phyloP scores from a whole-genome alignment of 768 basidiomycete species.

The Lactarius trivialis region DNA sequence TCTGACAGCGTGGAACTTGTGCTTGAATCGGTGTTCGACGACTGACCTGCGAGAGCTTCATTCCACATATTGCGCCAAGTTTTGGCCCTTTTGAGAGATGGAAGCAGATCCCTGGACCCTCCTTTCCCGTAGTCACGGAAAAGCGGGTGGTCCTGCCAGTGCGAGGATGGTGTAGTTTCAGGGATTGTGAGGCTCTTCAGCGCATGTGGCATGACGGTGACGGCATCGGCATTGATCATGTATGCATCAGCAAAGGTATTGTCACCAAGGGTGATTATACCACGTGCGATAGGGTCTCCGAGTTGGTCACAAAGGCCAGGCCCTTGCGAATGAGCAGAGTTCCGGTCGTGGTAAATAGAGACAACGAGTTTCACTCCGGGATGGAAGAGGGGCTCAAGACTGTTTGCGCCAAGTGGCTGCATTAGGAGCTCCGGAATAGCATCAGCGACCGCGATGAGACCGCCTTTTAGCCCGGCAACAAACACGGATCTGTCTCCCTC shows the following conservation, averaged over 20 bases:
- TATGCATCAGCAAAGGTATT: slow-evolving; percentile 15
- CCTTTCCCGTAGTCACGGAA: slow-evolving; percentile 14
- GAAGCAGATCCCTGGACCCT: background rate
- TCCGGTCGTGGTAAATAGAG: slow-evolving; percentile 18
- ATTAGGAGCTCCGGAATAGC: slow-evolving; percentile 21
- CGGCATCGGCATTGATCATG: slow-evolving; percentile 19
- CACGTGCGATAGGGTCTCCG: slow-evolving; percentile 16
- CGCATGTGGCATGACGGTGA: background rate
- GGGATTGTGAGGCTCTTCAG: slow-evolving; percentile 1
- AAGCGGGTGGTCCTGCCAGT: slow-evolving; percentile 20
- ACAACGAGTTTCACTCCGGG: slow-evolving; percentile 17
- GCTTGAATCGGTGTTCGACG: background rate
- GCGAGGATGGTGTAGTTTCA: background rate
- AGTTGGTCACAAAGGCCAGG: slow-evolving; percentile 17
- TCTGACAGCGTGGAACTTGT: background rate
- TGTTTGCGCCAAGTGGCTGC: slow-evolving; percentile 19
- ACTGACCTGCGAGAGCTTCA: slow-evolving; percentile 6
- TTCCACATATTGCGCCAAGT: slow-evolving; percentile 18
- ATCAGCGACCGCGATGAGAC: slow-evolving; percentile 22
- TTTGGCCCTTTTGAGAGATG: background rate
- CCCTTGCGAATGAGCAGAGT: slow-evolving; percentile 6
- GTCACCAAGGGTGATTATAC: slow-evolving; percentile 20
- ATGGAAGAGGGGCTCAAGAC: slow-evolving; percentile 10
- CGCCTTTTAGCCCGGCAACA: slow-evolving; percentile 12
- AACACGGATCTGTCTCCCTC: slow-evolving; percentile 10